phyloP scores from a whole-genome alignment of 2,329 filamentous ascomycete species.

The Alternaria sp. region DNA sequence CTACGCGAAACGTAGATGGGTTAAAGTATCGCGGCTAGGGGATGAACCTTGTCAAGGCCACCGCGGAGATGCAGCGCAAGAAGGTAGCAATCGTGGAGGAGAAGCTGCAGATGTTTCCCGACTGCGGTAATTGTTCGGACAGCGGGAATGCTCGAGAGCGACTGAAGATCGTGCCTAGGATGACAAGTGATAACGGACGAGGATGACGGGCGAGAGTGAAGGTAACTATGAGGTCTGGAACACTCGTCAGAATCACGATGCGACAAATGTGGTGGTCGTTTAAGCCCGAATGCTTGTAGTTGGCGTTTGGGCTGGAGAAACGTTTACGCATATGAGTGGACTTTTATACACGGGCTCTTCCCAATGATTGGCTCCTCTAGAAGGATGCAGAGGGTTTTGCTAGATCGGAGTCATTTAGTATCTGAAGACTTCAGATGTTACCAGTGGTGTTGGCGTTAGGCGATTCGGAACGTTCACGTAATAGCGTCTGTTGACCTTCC shows the following conservation, averaged over 20 bases:
- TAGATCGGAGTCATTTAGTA: too few species aligned
- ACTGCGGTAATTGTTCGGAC: background rate
- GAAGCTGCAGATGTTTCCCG: background rate
- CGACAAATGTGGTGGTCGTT: background rate
- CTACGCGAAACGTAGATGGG: background rate
- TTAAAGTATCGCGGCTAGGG: background rate
- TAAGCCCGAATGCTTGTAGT: background rate
- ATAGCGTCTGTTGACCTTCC: too few species aligned
- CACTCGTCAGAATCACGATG: background rate
- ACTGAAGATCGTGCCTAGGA: background rate
- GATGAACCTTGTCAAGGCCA: constrained; percentile 5
- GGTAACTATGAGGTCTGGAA: background rate
- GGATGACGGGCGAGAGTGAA: background rate
- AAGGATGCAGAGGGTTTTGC: too few species aligned
- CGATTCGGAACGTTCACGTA: too few species aligned
- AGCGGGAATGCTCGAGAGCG: background rate
- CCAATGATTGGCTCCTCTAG: too few species aligned
- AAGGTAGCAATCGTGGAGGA: constrained; percentile 6
- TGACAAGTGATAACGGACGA: background rate
- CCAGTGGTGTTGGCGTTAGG: background rate
- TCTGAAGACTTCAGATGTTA: too few species aligned
- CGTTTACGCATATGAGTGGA: too few species aligned
- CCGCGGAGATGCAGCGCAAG: background rate
- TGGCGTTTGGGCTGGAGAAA: too few species aligned
- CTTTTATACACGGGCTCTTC: too few species aligned